A percentile compares a stretch with the other conserved stretches of the same genome.
Evolutionary conservation across 306 rosid species (phyloP).

Genomic region (Abrus pulchellus): DNA sequence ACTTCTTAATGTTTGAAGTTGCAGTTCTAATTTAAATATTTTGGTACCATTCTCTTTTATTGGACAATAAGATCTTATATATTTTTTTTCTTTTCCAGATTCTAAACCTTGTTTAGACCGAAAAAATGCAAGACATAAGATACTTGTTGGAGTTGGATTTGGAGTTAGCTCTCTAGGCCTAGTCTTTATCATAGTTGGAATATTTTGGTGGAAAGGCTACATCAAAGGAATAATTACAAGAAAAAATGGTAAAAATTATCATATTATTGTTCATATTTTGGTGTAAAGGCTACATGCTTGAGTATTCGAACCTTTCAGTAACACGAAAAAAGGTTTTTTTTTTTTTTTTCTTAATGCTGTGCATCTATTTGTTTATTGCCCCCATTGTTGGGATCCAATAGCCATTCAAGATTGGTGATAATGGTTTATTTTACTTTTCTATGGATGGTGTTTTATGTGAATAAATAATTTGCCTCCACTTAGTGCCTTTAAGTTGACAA

Average conservation of each 20-base stretch:
- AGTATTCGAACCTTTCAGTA: neutral
- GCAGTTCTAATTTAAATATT: constrained; percentile 31
- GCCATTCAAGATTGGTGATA: constrained; percentile 28
- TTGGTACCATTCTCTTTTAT: constrained; percentile 33
- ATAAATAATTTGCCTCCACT: neutral
- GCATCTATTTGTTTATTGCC: neutral
- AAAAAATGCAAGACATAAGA: constrained; percentile 26
- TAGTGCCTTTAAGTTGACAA: neutral
- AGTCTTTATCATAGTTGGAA: constrained; percentile 46
- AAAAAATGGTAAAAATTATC: constrained; percentile 41
- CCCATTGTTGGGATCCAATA: constrained; percentile 11
- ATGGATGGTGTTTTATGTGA: constrained; percentile 10
- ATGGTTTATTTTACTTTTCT: constrained; percentile 4
- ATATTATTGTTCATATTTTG: neutral
- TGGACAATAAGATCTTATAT: constrained; percentile 15
- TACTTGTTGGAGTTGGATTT: constrained; percentile 50
- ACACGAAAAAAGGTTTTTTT: neutral
- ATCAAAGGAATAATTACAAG: constrained; percentile 41
- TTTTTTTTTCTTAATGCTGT: neutral
- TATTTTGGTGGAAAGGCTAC: constrained; percentile 50
- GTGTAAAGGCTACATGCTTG: too few relatives aligned
- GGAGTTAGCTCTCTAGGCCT: constrained; percentile 51
- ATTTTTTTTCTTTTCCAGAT: constrained; percentile 42
- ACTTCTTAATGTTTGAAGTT: constrained; percentile 14
- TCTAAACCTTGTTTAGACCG: constrained; percentile 51